Conservation (phyloP, 2,329 filamentous ascomycete genomes). For the Dactylella cylindrospora region DNA sequence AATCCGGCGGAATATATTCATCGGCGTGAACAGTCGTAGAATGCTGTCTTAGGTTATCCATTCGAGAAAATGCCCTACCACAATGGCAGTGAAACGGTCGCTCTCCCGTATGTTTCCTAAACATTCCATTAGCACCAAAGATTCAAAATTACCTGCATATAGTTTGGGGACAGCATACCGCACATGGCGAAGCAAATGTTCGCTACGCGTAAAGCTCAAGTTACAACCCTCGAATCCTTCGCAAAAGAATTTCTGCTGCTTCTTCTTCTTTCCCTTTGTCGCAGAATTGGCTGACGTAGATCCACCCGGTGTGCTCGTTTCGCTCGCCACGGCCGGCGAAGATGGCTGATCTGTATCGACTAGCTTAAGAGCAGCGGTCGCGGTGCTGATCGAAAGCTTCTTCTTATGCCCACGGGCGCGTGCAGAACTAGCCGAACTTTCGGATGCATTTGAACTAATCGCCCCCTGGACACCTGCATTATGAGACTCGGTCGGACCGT, state of each 20-base stretch:
- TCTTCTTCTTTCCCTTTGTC: constrained; percentile 82
- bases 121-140: constrained; percentile 46
- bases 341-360: constrained; percentile 30
- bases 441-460: constrained; percentile 10
- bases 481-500: constrained; percentile 19
- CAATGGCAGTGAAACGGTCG: constrained; percentile 96
- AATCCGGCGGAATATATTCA: constrained; percentile 92
- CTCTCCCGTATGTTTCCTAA: constrained; percentile 93
- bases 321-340: constrained; percentile 29
- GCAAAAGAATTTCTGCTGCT: constrained; percentile 93
- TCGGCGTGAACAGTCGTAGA: constrained; percentile 97
- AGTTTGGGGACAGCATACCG: constrained; percentile 65
- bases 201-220: constrained; percentile 91
- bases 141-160: constrained; percentile 50
- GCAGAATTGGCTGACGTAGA: constrained; percentile 15
- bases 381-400: constrained; percentile 44
- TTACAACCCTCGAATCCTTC: constrained; percentile 92
- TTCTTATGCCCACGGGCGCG: constrained; percentile 41
- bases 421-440: constrained; percentile 9
- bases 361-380: constrained; percentile 41
- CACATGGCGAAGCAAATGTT: constrained; percentile 92
- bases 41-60: constrained; percentile 94
- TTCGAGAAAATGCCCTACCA: constrained; percentile 82
- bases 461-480: constrained; percentile 15
- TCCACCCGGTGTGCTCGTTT: constrained; percentile 34